Conservation (phyloP, 148 eudicot species). For the Amaranthus palmeri region DNA sequence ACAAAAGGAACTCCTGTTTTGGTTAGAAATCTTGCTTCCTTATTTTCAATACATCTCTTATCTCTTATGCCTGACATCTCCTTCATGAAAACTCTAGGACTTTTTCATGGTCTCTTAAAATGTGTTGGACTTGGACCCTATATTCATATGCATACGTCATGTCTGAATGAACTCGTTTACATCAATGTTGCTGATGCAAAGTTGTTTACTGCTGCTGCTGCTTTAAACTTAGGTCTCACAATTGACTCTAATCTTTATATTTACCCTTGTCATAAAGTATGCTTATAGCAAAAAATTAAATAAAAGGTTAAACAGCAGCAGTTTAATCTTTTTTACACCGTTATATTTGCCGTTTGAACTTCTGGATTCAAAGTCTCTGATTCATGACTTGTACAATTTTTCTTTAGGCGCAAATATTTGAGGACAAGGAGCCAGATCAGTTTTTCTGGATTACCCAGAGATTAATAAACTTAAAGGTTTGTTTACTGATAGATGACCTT, state of each 20-base stretch:
- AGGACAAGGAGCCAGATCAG: conserved; percentile 12
- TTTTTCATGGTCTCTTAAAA: background rate
- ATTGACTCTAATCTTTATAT: background rate
- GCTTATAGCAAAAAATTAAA: background rate
- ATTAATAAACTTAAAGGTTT: background rate
- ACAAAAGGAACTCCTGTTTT: conserved; percentile 10
- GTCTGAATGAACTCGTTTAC: background rate
- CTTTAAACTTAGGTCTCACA: too few relatives aligned
- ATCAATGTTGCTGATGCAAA: background rate
- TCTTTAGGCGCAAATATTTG: conserved; percentile 6
- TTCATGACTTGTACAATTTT: conserved; percentile 1
- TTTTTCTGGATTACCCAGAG: conserved; percentile 12
- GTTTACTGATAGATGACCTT: background rate
- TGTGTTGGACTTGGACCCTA: background rate
- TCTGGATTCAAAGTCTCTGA: background rate
- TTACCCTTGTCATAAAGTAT: background rate
- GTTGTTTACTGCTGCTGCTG: background rate
- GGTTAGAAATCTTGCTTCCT: conserved; percentile 1
- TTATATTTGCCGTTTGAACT: background rate
- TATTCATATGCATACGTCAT: background rate
- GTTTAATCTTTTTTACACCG: background rate
- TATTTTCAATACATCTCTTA: background rate
- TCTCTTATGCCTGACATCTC: too few relatives aligned
- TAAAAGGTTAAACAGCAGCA: background rate
- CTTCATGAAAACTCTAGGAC: background rate